phyloP scores from a whole-genome alignment of 192 early-diverging fungal species.

The Gaertneriomyces sp. region DNA sequence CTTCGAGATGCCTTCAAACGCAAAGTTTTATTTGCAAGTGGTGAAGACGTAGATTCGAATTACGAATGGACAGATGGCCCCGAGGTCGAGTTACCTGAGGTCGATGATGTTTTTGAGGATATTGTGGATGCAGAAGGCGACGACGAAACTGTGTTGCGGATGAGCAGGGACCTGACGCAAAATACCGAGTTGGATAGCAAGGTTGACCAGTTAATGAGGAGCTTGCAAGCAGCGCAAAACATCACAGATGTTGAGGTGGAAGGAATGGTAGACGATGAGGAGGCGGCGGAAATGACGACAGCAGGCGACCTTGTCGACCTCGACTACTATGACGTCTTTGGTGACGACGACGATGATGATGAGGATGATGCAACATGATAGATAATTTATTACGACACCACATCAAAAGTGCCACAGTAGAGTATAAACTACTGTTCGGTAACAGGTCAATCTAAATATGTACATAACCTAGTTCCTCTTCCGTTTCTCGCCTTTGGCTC shows the following conservation, averaged over 20 bases:
- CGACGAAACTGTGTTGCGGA: background rate
- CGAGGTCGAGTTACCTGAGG: slow-evolving; percentile 19
- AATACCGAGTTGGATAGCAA: slow-evolving; percentile 22
- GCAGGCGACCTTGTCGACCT: slow-evolving; percentile 23
- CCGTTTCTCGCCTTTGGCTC: too few species aligned
- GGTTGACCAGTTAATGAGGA: slow-evolving; percentile 29
- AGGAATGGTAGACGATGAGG: background rate
- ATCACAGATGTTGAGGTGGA: background rate
- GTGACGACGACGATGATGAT: slow-evolving; percentile 25
- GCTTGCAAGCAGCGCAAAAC: slow-evolving; percentile 13
- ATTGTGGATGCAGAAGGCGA: background rate
- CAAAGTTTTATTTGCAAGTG: slow-evolving; percentile 26
- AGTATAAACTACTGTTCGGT: background rate
- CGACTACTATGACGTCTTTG: slow-evolving; percentile 35
- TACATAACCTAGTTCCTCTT: too few species aligned
- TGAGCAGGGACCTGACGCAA: slow-evolving; percentile 4
- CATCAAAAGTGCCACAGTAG: too few species aligned
- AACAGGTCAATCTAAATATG: too few species aligned
- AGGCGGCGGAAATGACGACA: background rate
- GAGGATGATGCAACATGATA: slow-evolving; percentile 5
- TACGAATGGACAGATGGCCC: background rate
- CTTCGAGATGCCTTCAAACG: slow-evolving; percentile 34
- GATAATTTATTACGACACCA: background rate
- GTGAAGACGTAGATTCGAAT: slow-evolving; percentile 22
- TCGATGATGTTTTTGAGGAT: slow-evolving; percentile 11